Evolutionary conservation across 371 early-diverging fungal genomes (phyloP), one percentile per base, ranked within the genome.

Genomic region (Mortierella sp.): DNA sequence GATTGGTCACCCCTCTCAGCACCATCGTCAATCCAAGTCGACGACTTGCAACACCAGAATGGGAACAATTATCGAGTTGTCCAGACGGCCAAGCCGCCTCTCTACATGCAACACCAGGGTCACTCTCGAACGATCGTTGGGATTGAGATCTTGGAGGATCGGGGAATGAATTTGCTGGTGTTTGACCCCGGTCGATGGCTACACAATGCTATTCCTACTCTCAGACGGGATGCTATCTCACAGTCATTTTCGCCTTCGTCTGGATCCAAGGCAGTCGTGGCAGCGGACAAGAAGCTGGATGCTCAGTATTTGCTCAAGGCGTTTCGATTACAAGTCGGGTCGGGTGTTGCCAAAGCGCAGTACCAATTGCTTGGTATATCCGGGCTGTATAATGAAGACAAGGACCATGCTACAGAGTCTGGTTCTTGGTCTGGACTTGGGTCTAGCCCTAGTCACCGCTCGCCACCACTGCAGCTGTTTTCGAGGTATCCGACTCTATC

Each of bases 81-180:
- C 2, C 86, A 85, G 70, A 95, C 94, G 1, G 76, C 89, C 38
- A 89, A 89, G 74, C 93, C 94, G 1, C 95, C 96, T 7, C 85
- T 96, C 9, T 96, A 95, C 80, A 88, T 95, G 47, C 96, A 96
- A 83, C 93, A 95, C 76, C 92, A 93, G 57, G 96, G 96, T 1
- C 96, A 95, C 71, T 94, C 94, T 75, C 82, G 93, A 24, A 94
- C 95, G 0, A 90, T 95, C 13, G 84, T 95, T 50, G 96, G 96
- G 14, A 90, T 94, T 8, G 95, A 95, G 78, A 21, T 91, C 45
- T 75, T 90, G 21, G 88, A 87, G 50, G 84, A 83, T 26, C 91
- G 89, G 0, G 89, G 81, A 31, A 76, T 91, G 26, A 91, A 91
- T 65, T 83, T 96, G 26, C 85, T 96, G 60, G 89, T 94, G 52